These are phyloP conservation scores for Calonectria pseudoreteaudii DNA, from an alignment of 2,329 filamentous ascomycete species.

Conservation along the genomic window DNA sequence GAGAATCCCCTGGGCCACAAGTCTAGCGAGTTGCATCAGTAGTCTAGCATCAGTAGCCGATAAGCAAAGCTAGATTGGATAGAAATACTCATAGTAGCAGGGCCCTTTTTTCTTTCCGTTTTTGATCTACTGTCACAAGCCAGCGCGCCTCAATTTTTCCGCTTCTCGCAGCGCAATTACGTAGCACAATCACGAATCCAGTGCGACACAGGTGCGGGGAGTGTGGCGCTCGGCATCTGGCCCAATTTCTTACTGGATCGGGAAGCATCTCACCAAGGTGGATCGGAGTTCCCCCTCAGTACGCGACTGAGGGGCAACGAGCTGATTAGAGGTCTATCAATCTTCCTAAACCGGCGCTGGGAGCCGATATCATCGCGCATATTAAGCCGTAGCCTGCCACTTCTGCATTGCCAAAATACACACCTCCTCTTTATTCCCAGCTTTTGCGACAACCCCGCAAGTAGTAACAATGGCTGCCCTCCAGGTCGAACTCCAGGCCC, in stretches of 20 bases:
- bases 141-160: not conserved
- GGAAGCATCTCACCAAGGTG: slow-evolving; percentile 2
- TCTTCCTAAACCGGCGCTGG: slow-evolving; percentile 12
- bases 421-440: not conserved
- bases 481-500: slow-evolving; percentile 71
- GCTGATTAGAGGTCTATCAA: slow-evolving; percentile 12
- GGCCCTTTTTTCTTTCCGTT: not conserved
- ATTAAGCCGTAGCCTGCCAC: slow-evolving; percentile 2
- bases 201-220: not conserved
- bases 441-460: not conserved
- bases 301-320: not conserved
- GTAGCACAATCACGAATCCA: not conserved
- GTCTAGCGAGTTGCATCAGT: not conserved
- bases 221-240: not conserved
- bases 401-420: not conserved
- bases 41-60: not conserved
- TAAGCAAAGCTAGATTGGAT: not conserved
- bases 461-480: slow-evolving; percentile 17
- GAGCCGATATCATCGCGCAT: slow-evolving; percentile 5
- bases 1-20: not conserved
- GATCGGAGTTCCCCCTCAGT: not conserved
- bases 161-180: not conserved
- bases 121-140: not conserved
- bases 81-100: not conserved
- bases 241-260: slow-evolving; percentile 16